Evolutionary conservation across 345 rosid species (phyloP).

Genomic region (Citrus australasica): DNA sequence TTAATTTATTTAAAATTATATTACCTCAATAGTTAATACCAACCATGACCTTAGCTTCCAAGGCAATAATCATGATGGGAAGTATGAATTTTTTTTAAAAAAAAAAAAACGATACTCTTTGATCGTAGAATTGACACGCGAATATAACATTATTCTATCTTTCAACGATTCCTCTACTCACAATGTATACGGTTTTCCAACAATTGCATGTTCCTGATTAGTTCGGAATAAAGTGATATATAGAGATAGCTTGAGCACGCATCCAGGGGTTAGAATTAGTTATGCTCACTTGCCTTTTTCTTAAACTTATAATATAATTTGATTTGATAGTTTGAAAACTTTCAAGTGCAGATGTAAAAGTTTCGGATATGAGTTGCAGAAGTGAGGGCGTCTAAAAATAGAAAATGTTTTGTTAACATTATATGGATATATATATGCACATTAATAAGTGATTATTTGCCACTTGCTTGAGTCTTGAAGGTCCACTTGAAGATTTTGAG

Average conservation of each 20-base stretch:
- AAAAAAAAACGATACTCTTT: neutral
- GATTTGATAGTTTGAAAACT: too few species aligned
- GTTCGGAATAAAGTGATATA: slow-evolving; percentile 16
- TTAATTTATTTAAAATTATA: too few species aligned
- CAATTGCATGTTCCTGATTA: neutral
- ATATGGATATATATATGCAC: too few species aligned
- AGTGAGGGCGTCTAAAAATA: too few species aligned
- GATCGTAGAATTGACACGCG: neutral
- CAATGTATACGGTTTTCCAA: neutral
- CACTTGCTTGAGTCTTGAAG: slow-evolving; percentile 2
- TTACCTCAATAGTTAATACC: too few species aligned
- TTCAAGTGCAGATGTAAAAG: too few species aligned
- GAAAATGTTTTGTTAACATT: neutral
- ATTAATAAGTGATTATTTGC: neutral
- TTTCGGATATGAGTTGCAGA: too few species aligned
- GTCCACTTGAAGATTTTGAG: neutral
- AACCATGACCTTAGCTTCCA: neutral
- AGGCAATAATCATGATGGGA: neutral
- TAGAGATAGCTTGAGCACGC: neutral
- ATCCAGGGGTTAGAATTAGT: neutral
- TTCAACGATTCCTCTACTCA: neutral
- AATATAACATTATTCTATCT: neutral
- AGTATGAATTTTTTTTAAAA: neutral
- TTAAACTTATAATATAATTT: neutral
- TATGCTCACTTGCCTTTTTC: slow-evolving; percentile 1